Percentiles rank a stretch among this genome's conserved stretches.
These are phyloP conservation scores for Boeremia exigua DNA, from an alignment of 2,329 filamentous ascomycete genomes.

Conservation along the genomic window DNA sequence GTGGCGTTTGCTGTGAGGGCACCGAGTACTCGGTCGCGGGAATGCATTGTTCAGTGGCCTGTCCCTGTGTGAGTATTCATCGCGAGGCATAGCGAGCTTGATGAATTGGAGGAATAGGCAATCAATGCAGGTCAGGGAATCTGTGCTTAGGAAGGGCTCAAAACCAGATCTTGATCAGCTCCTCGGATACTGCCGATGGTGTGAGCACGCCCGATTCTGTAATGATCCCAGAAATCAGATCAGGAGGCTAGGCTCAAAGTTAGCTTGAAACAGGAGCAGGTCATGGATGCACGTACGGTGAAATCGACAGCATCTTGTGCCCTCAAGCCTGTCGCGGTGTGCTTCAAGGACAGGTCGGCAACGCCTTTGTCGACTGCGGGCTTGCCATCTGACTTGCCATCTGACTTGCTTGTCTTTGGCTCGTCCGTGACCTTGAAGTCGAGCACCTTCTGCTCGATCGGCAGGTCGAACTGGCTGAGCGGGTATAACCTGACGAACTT, in stretches of 20 bases:
- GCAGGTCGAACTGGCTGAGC: slow-evolving; percentile 79
- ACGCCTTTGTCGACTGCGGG: slow-evolving; percentile 54
- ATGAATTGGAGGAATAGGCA: not conserved
- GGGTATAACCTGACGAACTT: slow-evolving; percentile 93
- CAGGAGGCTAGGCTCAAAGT: slow-evolving; percentile 61
- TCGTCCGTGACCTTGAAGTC: slow-evolving; percentile 68
- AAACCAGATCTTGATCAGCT: slow-evolving; percentile 69
- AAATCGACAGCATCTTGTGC: slow-evolving; percentile 69
- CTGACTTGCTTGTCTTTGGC: slow-evolving; percentile 10
- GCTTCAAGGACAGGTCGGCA: slow-evolving; percentile 38
- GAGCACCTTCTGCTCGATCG: slow-evolving; percentile 78
- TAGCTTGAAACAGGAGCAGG: not conserved
- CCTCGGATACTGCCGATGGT: slow-evolving; percentile 72
- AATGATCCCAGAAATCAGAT: slow-evolving; percentile 74
- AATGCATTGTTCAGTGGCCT: slow-evolving; percentile 19
- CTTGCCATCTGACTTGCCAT: slow-evolving; percentile 42
- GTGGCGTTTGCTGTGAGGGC: slow-evolving; percentile 11
- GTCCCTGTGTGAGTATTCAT: slow-evolving; percentile 16
- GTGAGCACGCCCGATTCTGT: slow-evolving; percentile 77
- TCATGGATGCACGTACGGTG: slow-evolving; percentile 58
- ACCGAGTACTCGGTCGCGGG: slow-evolving; percentile 12
- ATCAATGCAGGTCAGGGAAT: slow-evolving; percentile 12
- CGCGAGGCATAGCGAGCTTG: not conserved
- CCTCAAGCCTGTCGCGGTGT: slow-evolving; percentile 29
- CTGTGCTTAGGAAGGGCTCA: slow-evolving; percentile 33